Percentiles rank a stretch among this genome's conserved stretches.
Conservation (phyloP, 345 rosid species). For the Hypericum androsaemum region DNA sequence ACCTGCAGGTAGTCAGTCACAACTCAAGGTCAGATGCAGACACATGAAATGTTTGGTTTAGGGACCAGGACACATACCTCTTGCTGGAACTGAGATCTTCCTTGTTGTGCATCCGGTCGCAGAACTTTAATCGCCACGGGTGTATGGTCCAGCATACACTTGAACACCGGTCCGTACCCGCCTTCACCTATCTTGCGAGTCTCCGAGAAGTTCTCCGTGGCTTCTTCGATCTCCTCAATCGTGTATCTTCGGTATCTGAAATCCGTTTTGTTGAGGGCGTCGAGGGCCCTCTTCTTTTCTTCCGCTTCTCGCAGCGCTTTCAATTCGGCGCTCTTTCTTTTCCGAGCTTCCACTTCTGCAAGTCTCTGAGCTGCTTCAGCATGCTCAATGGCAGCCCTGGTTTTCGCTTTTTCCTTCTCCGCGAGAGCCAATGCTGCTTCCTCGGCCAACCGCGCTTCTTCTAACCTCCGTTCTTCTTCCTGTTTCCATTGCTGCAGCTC, state of each 20-base stretch:
- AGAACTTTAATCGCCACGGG: neutral
- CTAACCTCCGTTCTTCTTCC: neutral
- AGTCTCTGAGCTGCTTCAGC: neutral
- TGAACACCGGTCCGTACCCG: slow-evolving; percentile 1
- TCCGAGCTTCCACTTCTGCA: neutral
- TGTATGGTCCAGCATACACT: neutral
- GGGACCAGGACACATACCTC: neutral
- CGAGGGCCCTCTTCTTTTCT: neutral
- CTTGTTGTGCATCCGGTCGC: neutral
- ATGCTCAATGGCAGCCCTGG: neutral
- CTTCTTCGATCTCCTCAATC: neutral
- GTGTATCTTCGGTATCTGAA: neutral
- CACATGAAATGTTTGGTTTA: neutral
- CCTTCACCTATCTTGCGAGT: neutral
- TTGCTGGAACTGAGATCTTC: neutral
- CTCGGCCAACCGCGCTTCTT: neutral
- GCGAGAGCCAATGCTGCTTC: neutral
- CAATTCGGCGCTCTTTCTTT: neutral
- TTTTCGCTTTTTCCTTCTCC: neutral
- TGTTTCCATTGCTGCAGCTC: neutral
- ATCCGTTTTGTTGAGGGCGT: neutral
- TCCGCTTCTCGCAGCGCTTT: neutral
- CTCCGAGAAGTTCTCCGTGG: neutral
- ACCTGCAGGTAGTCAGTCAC: neutral
- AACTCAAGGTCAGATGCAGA: neutral